Conservation (phyloP, 176 grass and related monocot genomes). For the Zizania latifolia region DNA sequence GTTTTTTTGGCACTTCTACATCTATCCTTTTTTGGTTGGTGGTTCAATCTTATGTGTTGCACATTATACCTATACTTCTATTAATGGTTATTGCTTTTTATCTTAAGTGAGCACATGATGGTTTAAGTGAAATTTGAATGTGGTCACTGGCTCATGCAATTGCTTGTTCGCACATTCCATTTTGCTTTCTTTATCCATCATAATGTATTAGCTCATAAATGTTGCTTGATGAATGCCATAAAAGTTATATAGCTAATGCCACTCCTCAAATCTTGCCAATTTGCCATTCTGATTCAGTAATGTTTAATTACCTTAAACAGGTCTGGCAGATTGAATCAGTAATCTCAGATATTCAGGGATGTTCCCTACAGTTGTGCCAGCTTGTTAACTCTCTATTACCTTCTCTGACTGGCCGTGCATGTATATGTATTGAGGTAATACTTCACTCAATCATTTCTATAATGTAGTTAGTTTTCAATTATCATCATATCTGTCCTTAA, state of each 20-base stretch:
- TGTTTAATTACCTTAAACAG: constrained; percentile 49
- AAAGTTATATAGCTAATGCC: constrained; percentile 2
- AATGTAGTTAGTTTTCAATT: constrained; percentile 6
- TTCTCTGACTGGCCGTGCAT: constrained; percentile 37
- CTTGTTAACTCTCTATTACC: constrained; percentile 54
- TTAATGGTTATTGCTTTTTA: constrained; percentile 5
- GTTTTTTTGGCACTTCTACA: neutral
- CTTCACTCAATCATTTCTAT: neutral
- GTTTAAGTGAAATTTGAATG: constrained; percentile 4
- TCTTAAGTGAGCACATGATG: neutral
- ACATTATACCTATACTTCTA: neutral
- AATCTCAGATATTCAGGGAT: constrained; percentile 68
- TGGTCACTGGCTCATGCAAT: neutral
- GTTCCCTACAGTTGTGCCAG: constrained; percentile 62
- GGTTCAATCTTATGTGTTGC: neutral
- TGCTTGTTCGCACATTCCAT: neutral
- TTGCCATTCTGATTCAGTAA: constrained; percentile 25
- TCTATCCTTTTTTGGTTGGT: neutral
- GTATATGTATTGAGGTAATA: constrained; percentile 77
- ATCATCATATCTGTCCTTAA: neutral
- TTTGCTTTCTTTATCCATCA: neutral
- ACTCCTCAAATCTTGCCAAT: constrained; percentile 1
- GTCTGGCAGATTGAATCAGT: constrained; percentile 66
- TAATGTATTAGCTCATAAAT: neutral
- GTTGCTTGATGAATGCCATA: constrained; percentile 10